Conservation (phyloP, 2,329 filamentous ascomycete genomes). For the Eutypella sp. region DNA sequence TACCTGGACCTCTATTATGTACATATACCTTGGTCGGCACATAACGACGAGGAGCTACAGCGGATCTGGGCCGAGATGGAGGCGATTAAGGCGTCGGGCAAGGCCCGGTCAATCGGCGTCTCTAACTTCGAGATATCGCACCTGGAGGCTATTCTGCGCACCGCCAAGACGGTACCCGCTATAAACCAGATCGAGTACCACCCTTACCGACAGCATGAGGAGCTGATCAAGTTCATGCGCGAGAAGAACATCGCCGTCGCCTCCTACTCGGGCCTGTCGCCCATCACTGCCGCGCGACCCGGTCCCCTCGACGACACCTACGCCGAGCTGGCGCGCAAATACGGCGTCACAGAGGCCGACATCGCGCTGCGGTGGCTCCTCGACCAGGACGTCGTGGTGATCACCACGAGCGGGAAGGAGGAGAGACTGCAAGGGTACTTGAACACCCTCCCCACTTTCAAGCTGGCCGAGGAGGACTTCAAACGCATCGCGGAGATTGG, state of each 20-base stretch:
- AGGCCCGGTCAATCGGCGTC: conserved; percentile 65
- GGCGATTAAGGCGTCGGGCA: conserved; percentile 59
- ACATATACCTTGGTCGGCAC: conserved; percentile 50
- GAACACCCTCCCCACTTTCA: conserved; percentile 43
- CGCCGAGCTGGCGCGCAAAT: conserved; percentile 46
- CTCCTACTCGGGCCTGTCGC: conserved; percentile 49
- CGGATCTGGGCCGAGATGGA: conserved; percentile 54
- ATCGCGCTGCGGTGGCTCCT: conserved; percentile 53
- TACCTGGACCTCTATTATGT: conserved; percentile 67
- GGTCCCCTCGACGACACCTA: conserved; percentile 49
- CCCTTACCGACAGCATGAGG: conserved; percentile 62
- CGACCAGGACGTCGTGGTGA: conserved; percentile 50
- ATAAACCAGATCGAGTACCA: conserved; percentile 78
- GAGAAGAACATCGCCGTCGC: conserved; percentile 49
- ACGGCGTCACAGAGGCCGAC: conserved; percentile 48
- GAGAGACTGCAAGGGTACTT: conserved; percentile 50
- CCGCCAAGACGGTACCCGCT: conserved; percentile 56
- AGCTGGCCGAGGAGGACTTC: conserved; percentile 53
- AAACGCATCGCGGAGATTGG: conserved; percentile 49
- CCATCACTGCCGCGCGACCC: conserved; percentile 33
- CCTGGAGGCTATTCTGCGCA: conserved; percentile 49
- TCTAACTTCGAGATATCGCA: conserved; percentile 62
- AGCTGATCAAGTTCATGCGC: conserved; percentile 50
- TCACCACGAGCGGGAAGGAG: conserved; percentile 54
- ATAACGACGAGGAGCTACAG: conserved; percentile 46